Percentiles rank a stretch among this genome's conserved stretches.
Conservation (phyloP, 2,329 filamentous ascomycete species). For the Xylariaceae sp. region DNA sequence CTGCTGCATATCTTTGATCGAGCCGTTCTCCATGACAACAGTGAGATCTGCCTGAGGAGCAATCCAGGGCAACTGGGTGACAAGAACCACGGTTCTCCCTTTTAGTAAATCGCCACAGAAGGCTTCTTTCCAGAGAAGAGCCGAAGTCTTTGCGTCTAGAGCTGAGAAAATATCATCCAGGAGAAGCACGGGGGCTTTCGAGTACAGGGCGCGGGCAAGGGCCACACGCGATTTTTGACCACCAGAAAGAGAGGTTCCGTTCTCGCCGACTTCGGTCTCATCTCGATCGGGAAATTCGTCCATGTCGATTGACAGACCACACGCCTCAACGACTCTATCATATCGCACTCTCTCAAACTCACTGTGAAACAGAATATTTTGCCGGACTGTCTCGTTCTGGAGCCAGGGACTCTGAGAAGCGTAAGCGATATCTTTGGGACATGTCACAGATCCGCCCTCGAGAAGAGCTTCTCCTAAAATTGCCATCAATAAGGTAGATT, state of each 20-base stretch:
- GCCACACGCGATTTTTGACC: conserved; percentile 56
- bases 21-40: conserved; percentile 44
- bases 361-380: conserved; percentile 53
- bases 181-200: conserved; percentile 50
- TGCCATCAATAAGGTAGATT: conserved; percentile 51
- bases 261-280: conserved; percentile 50
- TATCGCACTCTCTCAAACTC: conserved; percentile 51
- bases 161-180: conserved; percentile 59
- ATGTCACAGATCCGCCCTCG: conserved; percentile 44
- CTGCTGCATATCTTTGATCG: conserved; percentile 37
- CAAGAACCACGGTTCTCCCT: conserved; percentile 52
- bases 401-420: conserved; percentile 56
- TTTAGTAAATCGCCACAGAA: conserved; percentile 54
- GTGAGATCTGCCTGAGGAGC: conserved; percentile 47
- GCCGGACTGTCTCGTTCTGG: conserved; percentile 52
- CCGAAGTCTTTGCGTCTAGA: conserved; percentile 55
- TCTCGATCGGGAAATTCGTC: conserved; percentile 48
- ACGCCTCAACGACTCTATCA: conserved; percentile 51
- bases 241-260: conserved; percentile 52
- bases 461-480: conserved; percentile 53
- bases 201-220: conserved; percentile 55
- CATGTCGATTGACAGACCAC: conserved; percentile 49
- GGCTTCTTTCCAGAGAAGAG: conserved; percentile 52
- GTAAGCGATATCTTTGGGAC: conserved; percentile 51
- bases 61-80: conserved; percentile 54